Conservation (phyloP, 169 alveolate genomes). For the Plasmodium yoelii region DNA sequence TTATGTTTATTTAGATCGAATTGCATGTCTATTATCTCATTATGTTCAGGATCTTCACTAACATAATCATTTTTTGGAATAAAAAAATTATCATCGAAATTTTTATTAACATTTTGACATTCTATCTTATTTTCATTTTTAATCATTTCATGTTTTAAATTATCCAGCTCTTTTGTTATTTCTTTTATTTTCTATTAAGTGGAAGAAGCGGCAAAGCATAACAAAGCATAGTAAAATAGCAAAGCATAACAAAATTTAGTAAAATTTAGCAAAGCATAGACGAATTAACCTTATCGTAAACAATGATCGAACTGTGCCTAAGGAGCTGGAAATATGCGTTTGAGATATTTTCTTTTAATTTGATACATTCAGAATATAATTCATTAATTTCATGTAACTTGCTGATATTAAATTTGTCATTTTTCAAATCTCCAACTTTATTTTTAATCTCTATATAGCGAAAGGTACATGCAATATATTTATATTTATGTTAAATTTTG, state of each 20-base stretch:
- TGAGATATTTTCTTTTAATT: conserved; percentile 42
- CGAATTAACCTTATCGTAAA: conserved; percentile 68
- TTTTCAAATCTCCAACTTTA: conserved; percentile 14
- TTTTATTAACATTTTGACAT: not conserved
- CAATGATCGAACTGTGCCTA: conserved; percentile 63
- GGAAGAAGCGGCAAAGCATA: no score
- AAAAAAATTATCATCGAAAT: conserved; percentile 34
- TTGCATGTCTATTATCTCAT: conserved; percentile 1
- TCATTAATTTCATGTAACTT: conserved; percentile 38
- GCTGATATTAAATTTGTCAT: conserved; percentile 6
- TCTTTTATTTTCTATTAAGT: conserved; percentile 74
- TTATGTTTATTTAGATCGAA: conserved; percentile 34
- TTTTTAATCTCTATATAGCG: conserved; percentile 39
- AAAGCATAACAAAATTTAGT: no score
- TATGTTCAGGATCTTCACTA: conserved; percentile 37
- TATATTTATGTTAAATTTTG: not conserved
- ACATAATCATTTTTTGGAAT: conserved; percentile 20
- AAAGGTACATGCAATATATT: not conserved
- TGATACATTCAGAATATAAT: conserved; percentile 20
- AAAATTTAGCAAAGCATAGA: no score
- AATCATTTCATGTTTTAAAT: conserved; percentile 41
- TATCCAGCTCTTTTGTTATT: conserved; percentile 56
- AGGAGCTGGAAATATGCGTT: conserved; percentile 55
- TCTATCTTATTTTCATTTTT: conserved; percentile 31
- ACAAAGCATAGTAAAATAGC: no score